A percentile compares a stretch with the other conserved stretches of the same genome.
phyloP scores from a whole-genome alignment of 1,284 basidiomycete species.

The Schizophyllum amplum region DNA sequence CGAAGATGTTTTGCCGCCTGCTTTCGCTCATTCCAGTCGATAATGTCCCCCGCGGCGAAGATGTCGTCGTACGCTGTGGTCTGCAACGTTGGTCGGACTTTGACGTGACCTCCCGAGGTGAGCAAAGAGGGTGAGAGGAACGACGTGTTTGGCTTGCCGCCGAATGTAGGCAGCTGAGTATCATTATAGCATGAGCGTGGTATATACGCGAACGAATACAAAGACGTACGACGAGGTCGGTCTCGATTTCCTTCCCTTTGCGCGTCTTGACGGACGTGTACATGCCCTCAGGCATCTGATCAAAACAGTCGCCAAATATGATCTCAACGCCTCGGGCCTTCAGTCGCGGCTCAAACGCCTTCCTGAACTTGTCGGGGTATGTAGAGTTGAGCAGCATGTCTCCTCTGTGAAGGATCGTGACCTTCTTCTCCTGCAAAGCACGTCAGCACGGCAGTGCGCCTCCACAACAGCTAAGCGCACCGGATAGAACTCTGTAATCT shows the following conservation, averaged over 20 bases:
- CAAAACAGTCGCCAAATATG: conserved; percentile 48
- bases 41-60: conserved; percentile 57
- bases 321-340: conserved; percentile 39
- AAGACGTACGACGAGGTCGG: conserved; percentile 55
- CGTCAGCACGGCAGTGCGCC: not conserved
- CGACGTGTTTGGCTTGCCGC: conserved; percentile 44
- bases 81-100: conserved; percentile 46
- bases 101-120: conserved; percentile 33
- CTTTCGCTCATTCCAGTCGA: conserved; percentile 53
- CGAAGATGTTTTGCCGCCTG: conserved; percentile 38
- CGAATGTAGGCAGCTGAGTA: conserved; percentile 40
- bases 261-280: conserved; percentile 37
- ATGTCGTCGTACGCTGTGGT: conserved; percentile 38
- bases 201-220: not conserved
- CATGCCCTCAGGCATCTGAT: conserved; percentile 27
- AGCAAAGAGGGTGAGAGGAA: conserved; percentile 40
- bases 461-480: conserved; percentile 22
- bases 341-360: conserved; percentile 34
- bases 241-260: conserved; percentile 41
- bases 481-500: conserved; percentile 48
- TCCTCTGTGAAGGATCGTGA: conserved; percentile 57
- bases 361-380: conserved; percentile 52
- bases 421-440: conserved; percentile 38
- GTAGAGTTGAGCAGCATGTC: conserved; percentile 43
- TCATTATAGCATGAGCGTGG: not conserved